These are phyloP conservation scores for Hypoxylon trugodes DNA, from an alignment of 495 filamentous ascomycete species.

Conservation along the genomic window DNA sequence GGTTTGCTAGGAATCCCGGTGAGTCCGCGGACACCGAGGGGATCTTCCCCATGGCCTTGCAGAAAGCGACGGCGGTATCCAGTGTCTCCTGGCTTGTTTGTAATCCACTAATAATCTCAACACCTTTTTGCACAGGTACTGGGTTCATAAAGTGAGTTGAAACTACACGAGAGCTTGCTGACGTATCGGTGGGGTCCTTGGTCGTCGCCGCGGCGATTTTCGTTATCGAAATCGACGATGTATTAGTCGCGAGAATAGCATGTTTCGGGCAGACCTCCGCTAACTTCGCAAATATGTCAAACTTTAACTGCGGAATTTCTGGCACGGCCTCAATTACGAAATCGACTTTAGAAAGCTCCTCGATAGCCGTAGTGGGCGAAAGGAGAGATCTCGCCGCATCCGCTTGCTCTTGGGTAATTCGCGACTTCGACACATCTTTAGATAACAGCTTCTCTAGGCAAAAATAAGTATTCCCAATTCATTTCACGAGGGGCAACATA, in stretches of 20 bases:
- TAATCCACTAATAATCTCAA: conserved; percentile 94
- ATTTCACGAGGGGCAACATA: neutral
- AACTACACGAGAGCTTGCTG: conserved; percentile 86
- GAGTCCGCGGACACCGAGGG: conserved; percentile 85
- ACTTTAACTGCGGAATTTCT: conserved; percentile 88
- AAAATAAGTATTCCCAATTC: conserved; percentile 23
- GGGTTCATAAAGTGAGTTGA: conserved; percentile 99
- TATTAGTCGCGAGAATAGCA: conserved; percentile 95
- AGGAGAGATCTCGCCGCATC: conserved; percentile 74
- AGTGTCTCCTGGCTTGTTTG: conserved; percentile 87
- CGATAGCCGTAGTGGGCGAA: conserved; percentile 73
- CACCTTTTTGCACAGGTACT: conserved; percentile 94
- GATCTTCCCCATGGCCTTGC: conserved; percentile 92
- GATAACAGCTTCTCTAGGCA: conserved; percentile 83
- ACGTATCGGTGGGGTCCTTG: conserved; percentile 76
- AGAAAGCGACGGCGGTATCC: conserved; percentile 84
- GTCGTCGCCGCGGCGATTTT: conserved; percentile 89
- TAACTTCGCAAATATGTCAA: conserved; percentile 83
- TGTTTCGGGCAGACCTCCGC: conserved; percentile 86
- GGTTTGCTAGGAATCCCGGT: conserved; percentile 94
- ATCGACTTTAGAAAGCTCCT: conserved; percentile 84
- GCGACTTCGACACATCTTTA: conserved; percentile 87
- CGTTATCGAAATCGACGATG: conserved; percentile 96
- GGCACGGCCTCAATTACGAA: conserved; percentile 98
- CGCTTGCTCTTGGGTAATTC: conserved; percentile 80